Conservation (phyloP, 1,139 yeast genomes). For the Magnusiomyces sp. region DNA sequence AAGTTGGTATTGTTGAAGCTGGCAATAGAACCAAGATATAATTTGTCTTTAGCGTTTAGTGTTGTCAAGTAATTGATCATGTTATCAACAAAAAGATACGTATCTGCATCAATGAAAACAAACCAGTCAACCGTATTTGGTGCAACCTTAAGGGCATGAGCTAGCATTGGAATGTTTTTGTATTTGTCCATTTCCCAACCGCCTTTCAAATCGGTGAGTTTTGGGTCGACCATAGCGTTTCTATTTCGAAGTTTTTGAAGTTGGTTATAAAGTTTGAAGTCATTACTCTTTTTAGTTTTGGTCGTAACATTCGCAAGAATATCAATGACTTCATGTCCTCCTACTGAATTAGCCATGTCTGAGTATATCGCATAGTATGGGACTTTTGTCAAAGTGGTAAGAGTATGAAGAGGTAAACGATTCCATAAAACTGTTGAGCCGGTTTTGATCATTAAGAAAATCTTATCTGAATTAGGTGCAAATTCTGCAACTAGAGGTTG, state of each 20-base stretch:
- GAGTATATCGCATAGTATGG: conserved; percentile 32
- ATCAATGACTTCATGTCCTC: conserved; percentile 31
- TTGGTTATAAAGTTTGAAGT: conserved; percentile 26
- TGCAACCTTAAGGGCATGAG: conserved; percentile 27
- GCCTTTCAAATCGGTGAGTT: conserved; percentile 8
- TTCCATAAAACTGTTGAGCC: conserved; percentile 33
- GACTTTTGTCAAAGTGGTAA: conserved; percentile 30
- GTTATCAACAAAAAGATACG: conserved; percentile 28
- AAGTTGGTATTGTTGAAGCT: conserved; percentile 19
- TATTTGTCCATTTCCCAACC: conserved; percentile 34
- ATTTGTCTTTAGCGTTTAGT: conserved; percentile 24
- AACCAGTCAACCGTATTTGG: conserved; percentile 30
- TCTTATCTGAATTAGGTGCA: conserved; percentile 20
- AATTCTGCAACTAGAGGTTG: conserved; percentile 25
- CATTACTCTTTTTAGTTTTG: conserved; percentile 17
- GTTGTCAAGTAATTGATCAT: conserved; percentile 23
- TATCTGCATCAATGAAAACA: conserved; percentile 33
- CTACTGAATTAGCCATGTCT: conserved; percentile 29
- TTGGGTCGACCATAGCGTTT: conserved; percentile 17
- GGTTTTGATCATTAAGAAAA: conserved; percentile 32
- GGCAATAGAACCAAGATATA: conserved; percentile 30
- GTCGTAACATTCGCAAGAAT: conserved; percentile 26
- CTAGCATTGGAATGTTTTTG: conserved; percentile 34
- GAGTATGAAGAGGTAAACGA: conserved; percentile 31
- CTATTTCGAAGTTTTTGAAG: conserved; percentile 22